phyloP scores from a whole-genome alignment of 2,329 filamentous ascomycete species.

The Magnaporthiopsis poae region DNA sequence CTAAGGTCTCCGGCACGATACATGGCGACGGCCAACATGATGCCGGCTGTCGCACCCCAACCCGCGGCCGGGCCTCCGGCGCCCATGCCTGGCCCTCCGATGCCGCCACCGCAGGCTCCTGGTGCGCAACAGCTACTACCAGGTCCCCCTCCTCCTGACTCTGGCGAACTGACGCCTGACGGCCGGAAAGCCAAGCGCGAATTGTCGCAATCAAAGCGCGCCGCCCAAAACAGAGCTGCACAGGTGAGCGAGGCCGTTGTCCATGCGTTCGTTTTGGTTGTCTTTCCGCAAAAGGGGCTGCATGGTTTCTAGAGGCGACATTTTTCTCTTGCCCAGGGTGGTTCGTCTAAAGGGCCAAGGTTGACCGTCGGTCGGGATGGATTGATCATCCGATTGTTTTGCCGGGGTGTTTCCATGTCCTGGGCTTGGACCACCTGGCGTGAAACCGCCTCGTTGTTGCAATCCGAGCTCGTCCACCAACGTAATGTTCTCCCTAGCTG shows the following conservation, averaged over 20 bases:
- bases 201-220: conserved; percentile 88
- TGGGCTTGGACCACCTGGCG: background rate
- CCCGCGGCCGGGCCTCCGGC: background rate
- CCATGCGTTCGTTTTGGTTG: background rate
- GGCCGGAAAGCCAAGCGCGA: conserved; percentile 77
- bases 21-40: conserved; percentile 23
- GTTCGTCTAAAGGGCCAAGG: background rate
- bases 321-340: background rate
- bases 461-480: background rate
- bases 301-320: background rate
- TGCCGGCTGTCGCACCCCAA: conserved; percentile 18
- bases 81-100: conserved; percentile 22
- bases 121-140: conserved; percentile 9
- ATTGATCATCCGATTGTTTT: background rate
- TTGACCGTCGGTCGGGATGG: background rate
- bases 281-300: background rate
- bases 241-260: conserved; percentile 56
- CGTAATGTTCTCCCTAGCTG: background rate
- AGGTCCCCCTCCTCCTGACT: conserved; percentile 10
- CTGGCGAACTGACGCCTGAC: conserved; percentile 32
- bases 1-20: conserved; percentile 25
- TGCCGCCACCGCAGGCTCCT: conserved; percentile 18
- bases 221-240: conserved; percentile 89
- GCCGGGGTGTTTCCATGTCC: background rate
- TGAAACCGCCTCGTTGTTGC: background rate